These are phyloP conservation scores for Arthrobotrys iridis DNA, from an alignment of 2,329 filamentous ascomycete genomes.

Conservation along the genomic window DNA sequence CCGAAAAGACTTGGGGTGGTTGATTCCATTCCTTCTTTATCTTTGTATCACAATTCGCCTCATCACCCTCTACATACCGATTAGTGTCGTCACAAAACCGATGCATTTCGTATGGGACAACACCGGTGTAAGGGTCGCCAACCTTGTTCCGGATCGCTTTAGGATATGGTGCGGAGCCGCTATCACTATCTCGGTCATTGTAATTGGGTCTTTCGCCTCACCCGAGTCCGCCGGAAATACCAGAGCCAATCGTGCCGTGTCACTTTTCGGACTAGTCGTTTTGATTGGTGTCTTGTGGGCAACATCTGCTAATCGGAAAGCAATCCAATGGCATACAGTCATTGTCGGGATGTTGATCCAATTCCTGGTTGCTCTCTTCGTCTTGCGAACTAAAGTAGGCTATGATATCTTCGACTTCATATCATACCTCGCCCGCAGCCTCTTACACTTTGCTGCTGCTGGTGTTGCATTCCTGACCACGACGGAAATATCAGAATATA, in stretches of 20 bases:
- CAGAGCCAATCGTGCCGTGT: conserved; percentile 80
- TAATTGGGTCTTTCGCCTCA: conserved; percentile 81
- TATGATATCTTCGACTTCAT: conserved; percentile 94
- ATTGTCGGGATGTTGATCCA: conserved; percentile 89
- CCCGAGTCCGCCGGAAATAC: conserved; percentile 79
- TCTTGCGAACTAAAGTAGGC: conserved; percentile 80
- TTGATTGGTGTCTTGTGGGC: conserved; percentile 74
- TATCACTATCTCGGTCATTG: conserved; percentile 74
- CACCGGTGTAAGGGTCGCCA: conserved; percentile 69
- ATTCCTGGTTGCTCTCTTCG: conserved; percentile 88
- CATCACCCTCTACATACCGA: conserved; percentile 77
- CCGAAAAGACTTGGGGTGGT: conserved; percentile 77
- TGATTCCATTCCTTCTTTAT: conserved; percentile 84
- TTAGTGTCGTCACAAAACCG: conserved; percentile 72
- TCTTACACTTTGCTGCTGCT: conserved; percentile 78
- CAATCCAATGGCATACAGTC: conserved; percentile 78
- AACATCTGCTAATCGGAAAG: conserved; percentile 75
- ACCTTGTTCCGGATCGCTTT: conserved; percentile 73
- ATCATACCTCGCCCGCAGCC: conserved; percentile 75
- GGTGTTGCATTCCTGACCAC: conserved; percentile 78
- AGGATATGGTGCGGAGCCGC: conserved; percentile 72
- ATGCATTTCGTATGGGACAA: conserved; percentile 75
- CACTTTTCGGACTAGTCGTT: conserved; percentile 78
- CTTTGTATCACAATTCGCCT: conserved; percentile 78
- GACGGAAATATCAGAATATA: conserved; percentile 61